A percentile compares a stretch with the other conserved stretches of the same genome.
phyloP scores from a whole-genome alignment of 768 basidiomycete species.

The Pholiota molesta region DNA sequence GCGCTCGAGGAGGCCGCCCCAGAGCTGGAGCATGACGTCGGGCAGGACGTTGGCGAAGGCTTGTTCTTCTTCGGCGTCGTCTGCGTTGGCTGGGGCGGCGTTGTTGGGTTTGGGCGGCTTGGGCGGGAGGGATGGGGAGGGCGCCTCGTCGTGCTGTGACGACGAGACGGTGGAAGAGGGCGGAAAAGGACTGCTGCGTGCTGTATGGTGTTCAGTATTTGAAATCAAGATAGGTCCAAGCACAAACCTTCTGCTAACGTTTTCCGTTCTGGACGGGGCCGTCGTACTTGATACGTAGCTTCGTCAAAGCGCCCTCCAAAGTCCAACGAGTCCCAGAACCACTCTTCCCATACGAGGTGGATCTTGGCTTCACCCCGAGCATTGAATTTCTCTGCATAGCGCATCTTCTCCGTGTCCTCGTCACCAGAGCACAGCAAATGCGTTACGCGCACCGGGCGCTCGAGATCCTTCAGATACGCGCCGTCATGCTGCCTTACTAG shows the following conservation, averaged over 20 bases:
- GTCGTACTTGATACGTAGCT: slow-evolving; percentile 55
- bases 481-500: slow-evolving; percentile 66
- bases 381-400: slow-evolving; percentile 77
- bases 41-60: slow-evolving; percentile 62
- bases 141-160: slow-evolving; percentile 23
- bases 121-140: slow-evolving; percentile 22
- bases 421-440: slow-evolving; percentile 81
- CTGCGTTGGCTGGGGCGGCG: slow-evolving; percentile 6
- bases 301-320: slow-evolving; percentile 77
- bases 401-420: slow-evolving; percentile 75
- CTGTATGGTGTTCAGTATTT: slow-evolving; percentile 8
- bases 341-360: slow-evolving; percentile 89
- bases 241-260: slow-evolving; percentile 28
- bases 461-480: slow-evolving; percentile 71
- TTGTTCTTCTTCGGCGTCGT: slow-evolving; percentile 53
- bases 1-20: slow-evolving; percentile 67
- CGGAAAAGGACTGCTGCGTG: slow-evolving; percentile 24
- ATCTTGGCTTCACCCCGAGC: slow-evolving; percentile 71
- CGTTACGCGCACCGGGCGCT: slow-evolving; percentile 79
- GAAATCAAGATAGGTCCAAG: neutral
- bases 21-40: slow-evolving; percentile 64
- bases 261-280: slow-evolving; percentile 64
- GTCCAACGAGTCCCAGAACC: slow-evolving; percentile 92
- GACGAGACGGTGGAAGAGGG: slow-evolving; percentile 25
- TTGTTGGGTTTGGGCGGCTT: neutral